Percentiles rank a stretch among this genome's conserved stretches.
Conservation (phyloP, 495 filamentous ascomycete species). For the Daldinia caldariorum region DNA sequence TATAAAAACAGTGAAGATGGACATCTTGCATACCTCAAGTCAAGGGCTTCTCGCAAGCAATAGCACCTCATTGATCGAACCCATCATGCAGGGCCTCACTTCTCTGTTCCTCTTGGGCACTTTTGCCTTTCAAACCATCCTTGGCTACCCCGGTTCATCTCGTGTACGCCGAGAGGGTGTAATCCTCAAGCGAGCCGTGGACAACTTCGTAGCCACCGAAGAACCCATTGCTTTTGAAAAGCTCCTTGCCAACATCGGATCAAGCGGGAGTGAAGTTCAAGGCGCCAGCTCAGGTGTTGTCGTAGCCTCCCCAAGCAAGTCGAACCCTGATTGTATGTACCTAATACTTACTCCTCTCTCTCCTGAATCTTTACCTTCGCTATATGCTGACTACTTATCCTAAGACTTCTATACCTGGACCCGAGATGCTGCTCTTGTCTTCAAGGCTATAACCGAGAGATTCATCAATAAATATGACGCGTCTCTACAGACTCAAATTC, state of each 20-base stretch:
- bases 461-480: slow-evolving; percentile 65
- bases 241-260: slow-evolving; percentile 70
- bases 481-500: slow-evolving; percentile 62
- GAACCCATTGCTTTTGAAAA: slow-evolving; percentile 60
- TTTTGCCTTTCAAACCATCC: slow-evolving; percentile 57
- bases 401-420: slow-evolving; percentile 74
- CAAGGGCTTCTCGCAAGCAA: slow-evolving; percentile 37
- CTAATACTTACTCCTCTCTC: background rate
- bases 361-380: background rate
- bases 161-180: slow-evolving; percentile 50
- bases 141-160: slow-evolving; percentile 53
- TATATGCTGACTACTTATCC: slow-evolving; percentile 13
- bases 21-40: slow-evolving; percentile 35
- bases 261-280: slow-evolving; percentile 57
- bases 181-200: slow-evolving; percentile 58
- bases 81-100: slow-evolving; percentile 56
- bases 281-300: slow-evolving; percentile 64
- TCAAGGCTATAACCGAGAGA: slow-evolving; percentile 68
- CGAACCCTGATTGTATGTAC: slow-evolving; percentile 67
- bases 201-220: slow-evolving; percentile 66
- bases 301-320: slow-evolving; percentile 69
- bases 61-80: slow-evolving; percentile 49
- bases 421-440: slow-evolving; percentile 72
- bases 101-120: slow-evolving; percentile 59
- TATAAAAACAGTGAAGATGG: slow-evolving; percentile 42